A percentile compares a stretch with the other conserved stretches of the same genome.
Conservation (phyloP, 1,139 yeast genomes). For the Zygosaccharomyces pseudobailii region DNA sequence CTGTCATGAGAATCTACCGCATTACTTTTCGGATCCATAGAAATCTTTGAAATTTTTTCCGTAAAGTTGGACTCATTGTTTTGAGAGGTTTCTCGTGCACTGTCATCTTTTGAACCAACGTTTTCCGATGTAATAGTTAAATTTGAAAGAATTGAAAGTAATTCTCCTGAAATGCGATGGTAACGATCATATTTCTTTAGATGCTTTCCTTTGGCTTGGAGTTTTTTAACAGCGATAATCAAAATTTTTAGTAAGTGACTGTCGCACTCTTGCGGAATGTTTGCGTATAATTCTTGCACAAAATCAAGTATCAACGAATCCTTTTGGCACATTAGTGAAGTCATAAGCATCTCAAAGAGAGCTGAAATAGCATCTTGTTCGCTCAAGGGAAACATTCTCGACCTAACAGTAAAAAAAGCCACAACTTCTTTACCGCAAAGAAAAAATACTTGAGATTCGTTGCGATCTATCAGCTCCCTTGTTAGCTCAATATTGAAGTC, state of each 20-base stretch:
- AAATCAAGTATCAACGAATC: constrained; percentile 3
- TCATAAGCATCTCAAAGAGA: constrained; percentile 1
- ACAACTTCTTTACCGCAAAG: constrained; percentile 12
- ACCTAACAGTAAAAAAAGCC: constrained; percentile 11
- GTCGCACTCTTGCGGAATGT: constrained; percentile 1
- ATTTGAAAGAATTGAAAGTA: background rate
- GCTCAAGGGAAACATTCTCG: background rate
- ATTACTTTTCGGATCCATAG: background rate
- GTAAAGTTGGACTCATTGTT: background rate
- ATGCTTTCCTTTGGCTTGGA: background rate
- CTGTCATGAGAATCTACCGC: background rate
- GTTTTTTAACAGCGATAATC: background rate
- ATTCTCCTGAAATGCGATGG: background rate
- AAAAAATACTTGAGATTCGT: constrained; percentile 10
- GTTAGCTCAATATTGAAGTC: constrained; percentile 6
- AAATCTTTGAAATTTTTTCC: background rate
- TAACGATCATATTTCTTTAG: background rate
- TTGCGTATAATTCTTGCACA: background rate
- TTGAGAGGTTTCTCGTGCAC: background rate
- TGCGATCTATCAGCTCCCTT: constrained; percentile 4
- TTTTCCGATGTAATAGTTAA: background rate
- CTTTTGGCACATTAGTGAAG: constrained; percentile 4
- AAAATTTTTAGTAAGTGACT: constrained; percentile 1
- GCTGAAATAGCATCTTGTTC: background rate
- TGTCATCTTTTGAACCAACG: background rate